Evolutionary conservation across 1,284 basidiomycete species (phyloP).

Genomic region (Thecaphora frezii): DNA sequence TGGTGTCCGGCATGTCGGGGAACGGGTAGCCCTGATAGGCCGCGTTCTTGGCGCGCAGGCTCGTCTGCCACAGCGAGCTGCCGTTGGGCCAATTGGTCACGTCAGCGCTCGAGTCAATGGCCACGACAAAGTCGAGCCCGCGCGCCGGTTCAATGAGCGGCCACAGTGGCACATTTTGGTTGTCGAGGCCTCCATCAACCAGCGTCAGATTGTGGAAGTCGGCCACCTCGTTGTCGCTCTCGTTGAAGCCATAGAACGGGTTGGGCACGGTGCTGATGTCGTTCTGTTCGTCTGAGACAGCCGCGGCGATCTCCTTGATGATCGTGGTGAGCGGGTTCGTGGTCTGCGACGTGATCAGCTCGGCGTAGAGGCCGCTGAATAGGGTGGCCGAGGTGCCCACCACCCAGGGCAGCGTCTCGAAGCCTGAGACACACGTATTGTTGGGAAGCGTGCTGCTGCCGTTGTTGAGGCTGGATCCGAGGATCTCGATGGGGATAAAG

Average conservation of each 20-base stretch:
- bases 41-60: conserved; percentile 25
- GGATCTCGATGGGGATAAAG: conserved; percentile 52
- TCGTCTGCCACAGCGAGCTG: conserved; percentile 60
- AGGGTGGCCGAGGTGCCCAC: conserved; percentile 57
- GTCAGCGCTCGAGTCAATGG: conserved; percentile 69
- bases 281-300: conserved; percentile 52
- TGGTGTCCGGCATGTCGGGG: conserved; percentile 61
- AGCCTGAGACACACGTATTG: conserved; percentile 40
- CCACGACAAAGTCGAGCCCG: conserved; percentile 70
- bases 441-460: conserved; percentile 24
- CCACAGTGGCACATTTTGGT: conserved; percentile 69
- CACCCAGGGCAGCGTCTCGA: conserved; percentile 47
- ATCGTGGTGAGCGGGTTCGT: conserved; percentile 27
- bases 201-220: conserved; percentile 46
- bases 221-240: conserved; percentile 23
- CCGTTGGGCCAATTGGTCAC: conserved; percentile 68
- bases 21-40: conserved; percentile 55
- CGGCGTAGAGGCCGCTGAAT: conserved; percentile 58
- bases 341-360: conserved; percentile 24
- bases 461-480: conserved; percentile 46
- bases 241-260: conserved; percentile 60
- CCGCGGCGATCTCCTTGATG: conserved; percentile 34
- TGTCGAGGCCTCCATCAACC: conserved; percentile 51
- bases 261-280: conserved; percentile 62
- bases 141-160: conserved; percentile 69